Evolutionary conservation across 192 early-diverging fungal species (phyloP).

Genomic region (Glomus cerebriforme): DNA sequence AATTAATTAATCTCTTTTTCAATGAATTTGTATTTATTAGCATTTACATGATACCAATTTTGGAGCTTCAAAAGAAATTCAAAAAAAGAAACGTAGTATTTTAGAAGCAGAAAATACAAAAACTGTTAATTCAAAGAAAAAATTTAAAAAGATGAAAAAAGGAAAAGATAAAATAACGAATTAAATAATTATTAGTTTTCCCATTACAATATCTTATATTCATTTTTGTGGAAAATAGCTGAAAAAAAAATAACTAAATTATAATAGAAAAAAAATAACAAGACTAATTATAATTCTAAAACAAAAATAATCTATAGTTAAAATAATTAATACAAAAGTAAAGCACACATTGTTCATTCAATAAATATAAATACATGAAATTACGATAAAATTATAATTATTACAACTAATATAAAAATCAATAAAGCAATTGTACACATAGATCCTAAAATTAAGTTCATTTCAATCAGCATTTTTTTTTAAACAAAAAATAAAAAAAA

Average conservation of each 20-base stretch:
- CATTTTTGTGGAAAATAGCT: background rate
- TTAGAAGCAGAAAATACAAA: background rate
- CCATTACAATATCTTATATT: background rate
- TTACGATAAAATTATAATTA: background rate
- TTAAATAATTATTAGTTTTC: background rate
- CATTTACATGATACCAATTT: constrained; percentile 53
- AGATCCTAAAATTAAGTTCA: background rate
- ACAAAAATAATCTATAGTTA: background rate
- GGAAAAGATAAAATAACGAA: background rate
- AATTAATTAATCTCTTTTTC: constrained; percentile 1
- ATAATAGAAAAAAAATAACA: background rate
- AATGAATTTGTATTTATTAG: constrained; percentile 26
- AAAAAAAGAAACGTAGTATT: constrained; percentile 54
- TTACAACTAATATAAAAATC: background rate
- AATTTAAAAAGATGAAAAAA: background rate
- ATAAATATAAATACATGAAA: background rate
- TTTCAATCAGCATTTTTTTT: too few relatives aligned
- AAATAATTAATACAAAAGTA: background rate
- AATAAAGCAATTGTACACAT: background rate
- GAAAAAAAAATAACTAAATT: background rate
- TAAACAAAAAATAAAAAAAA: background rate
- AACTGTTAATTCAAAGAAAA: background rate
- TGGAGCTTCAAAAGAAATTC: constrained; percentile 56
- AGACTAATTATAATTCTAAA: background rate
- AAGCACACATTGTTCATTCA: background rate